Conservation (phyloP, 225 moss, liverwort and hornwort genomes). For the Anthoceros angustus region DNA sequence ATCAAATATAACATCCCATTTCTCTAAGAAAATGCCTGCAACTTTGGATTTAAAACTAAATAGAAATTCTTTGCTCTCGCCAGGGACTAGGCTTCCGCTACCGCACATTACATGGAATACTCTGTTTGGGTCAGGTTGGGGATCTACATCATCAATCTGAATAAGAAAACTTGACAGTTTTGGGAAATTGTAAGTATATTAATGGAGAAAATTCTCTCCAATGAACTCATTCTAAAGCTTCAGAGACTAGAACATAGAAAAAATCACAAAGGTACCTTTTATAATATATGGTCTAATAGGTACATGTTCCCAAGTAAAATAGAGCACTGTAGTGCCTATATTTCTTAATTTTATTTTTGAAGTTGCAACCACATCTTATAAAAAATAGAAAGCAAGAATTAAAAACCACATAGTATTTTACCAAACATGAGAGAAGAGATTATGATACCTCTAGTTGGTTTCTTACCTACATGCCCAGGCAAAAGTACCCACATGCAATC, state of each 20-base stretch:
- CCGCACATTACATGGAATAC: constrained; percentile 3
- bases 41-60: neutral
- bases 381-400: neutral
- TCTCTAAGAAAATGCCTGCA: neutral
- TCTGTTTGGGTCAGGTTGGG: neutral
- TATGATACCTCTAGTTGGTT: neutral
- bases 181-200: no score
- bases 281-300: neutral
- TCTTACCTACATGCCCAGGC: neutral
- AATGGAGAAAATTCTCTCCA: no score
- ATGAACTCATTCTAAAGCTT: no score
- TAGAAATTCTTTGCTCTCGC: neutral
- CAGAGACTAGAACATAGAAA: no score
- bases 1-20: neutral
- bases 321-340: neutral
- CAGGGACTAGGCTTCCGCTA: neutral
- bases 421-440: neutral
- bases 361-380: neutral
- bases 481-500: neutral
- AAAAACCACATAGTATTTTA: neutral
- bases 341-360: neutral
- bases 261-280: neutral
- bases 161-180: neutral
- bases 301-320: constrained; percentile 1
- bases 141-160: neutral